Evolutionary conservation across 371 early-diverging fungal genomes (phyloP).

Genomic region (Syncephalastrum racemosum): DNA sequence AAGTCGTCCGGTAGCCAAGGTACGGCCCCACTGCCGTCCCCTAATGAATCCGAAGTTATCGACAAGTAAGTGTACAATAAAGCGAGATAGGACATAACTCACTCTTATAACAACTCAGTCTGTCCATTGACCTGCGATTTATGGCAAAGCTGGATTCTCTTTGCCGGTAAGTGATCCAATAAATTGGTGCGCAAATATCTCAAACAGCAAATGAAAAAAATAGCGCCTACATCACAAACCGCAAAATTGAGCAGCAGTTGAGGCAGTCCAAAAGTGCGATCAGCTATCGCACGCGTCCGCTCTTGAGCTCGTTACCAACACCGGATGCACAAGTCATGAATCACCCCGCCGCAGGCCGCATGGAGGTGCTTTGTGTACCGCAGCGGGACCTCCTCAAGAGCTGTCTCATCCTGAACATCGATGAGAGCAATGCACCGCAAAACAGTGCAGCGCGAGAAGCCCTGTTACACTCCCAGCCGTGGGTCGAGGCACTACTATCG

Average conservation of each 20-base stretch:
- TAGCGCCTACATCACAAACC: slow-evolving; percentile 47
- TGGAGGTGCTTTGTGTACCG: slow-evolving; percentile 47
- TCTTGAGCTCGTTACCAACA: slow-evolving; percentile 35
- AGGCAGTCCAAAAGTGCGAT: slow-evolving; percentile 25
- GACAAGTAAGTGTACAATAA: slow-evolving; percentile 29
- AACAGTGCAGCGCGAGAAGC: slow-evolving; percentile 13
- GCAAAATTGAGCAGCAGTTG: slow-evolving; percentile 44
- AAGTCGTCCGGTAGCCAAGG: slow-evolving; percentile 2
- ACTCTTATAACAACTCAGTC: slow-evolving; percentile 11
- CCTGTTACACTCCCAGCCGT: slow-evolving; percentile 23
- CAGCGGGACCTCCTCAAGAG: slow-evolving; percentile 38
- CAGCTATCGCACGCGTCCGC: slow-evolving; percentile 31
- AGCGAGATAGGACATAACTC: background rate
- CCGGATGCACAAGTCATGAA: slow-evolving; percentile 34
- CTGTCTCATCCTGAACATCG: slow-evolving; percentile 28
- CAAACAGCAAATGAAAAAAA: background rate
- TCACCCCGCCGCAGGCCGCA: slow-evolving; percentile 42
- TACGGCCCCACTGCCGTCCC: background rate
- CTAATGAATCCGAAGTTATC: slow-evolving; percentile 9
- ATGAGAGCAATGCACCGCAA: slow-evolving; percentile 10
- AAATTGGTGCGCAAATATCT: background rate
- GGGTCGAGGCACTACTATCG: slow-evolving; percentile 32
- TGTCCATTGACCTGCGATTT: slow-evolving; percentile 43
- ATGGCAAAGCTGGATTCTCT: slow-evolving; percentile 50
- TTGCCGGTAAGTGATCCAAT: slow-evolving; percentile 26